These are phyloP conservation scores for Stellera chamaejasme DNA, from an alignment of 345 rosid genomes.

Conservation along the genomic window DNA sequence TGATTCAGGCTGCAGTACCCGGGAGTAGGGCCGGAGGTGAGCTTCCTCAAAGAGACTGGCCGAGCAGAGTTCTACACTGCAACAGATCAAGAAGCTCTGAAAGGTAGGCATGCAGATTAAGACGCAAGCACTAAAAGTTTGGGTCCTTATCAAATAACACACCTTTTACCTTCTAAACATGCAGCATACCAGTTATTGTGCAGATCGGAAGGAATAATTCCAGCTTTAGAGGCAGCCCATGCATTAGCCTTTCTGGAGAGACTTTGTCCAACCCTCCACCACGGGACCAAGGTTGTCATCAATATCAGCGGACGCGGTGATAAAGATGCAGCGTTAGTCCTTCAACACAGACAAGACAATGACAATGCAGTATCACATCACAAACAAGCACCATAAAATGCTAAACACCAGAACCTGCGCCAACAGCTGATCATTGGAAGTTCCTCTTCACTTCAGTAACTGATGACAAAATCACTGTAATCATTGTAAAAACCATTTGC, in stretches of 20 bases:
- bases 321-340: slow-evolving; percentile 31
- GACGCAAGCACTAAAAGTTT: not conserved
- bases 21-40: slow-evolving; percentile 75
- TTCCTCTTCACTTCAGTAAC: no score
- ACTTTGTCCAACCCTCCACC: slow-evolving; percentile 46
- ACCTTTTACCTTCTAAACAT: not conserved
- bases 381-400: no score
- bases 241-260: slow-evolving; percentile 66
- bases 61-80: slow-evolving; percentile 59
- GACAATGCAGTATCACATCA: not conserved
- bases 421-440: no score
- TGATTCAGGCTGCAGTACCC: slow-evolving; percentile 61
- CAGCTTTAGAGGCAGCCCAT: slow-evolving; percentile 71
- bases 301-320: slow-evolving; percentile 77
- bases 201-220: slow-evolving; percentile 72
- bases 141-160: no score
- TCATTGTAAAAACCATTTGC: no score
- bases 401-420: no score
- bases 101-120: slow-evolving; percentile 26
- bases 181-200: slow-evolving; percentile 48
- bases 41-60: slow-evolving; percentile 59
- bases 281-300: slow-evolving; percentile 55
- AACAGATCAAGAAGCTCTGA: slow-evolving; percentile 67
- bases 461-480: no score
- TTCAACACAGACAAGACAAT: slow-evolving; percentile 1